These are phyloP conservation scores for Xylaria sp. DNA, from an alignment of 2,329 filamentous ascomycete genomes.

Conservation along the genomic window DNA sequence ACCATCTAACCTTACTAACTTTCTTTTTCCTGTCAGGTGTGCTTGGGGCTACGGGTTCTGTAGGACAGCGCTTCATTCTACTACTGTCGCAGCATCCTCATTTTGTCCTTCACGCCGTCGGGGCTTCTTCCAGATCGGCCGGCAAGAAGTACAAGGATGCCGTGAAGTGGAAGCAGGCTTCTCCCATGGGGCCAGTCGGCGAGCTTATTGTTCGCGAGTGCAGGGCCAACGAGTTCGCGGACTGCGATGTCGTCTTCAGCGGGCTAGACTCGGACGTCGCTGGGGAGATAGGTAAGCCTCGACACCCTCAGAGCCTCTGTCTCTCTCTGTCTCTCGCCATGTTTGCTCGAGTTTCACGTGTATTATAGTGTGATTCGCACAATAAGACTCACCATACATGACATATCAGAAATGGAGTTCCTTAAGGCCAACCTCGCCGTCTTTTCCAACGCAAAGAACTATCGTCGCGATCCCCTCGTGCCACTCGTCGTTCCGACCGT, in stretches of 20 bases:
- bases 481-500: slow-evolving; percentile 95
- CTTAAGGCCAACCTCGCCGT: slow-evolving; percentile 87
- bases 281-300: slow-evolving; percentile 80
- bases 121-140: slow-evolving; percentile 87
- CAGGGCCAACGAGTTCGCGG: slow-evolving; percentile 81
- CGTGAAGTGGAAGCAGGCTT: slow-evolving; percentile 92
- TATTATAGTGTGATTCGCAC: not conserved
- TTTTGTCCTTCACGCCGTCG: slow-evolving; percentile 87
- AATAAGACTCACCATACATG: not conserved
- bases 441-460: slow-evolving; percentile 98
- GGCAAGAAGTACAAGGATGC: slow-evolving; percentile 96
- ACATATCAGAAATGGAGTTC: slow-evolving; percentile 81
- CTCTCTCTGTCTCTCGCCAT: not conserved
- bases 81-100: slow-evolving; percentile 88
- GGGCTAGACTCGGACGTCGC: slow-evolving; percentile 94
- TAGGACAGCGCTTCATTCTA: slow-evolving; percentile 95
- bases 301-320: not conserved
- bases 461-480: slow-evolving; percentile 88
- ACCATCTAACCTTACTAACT: not conserved
- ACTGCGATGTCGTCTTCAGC: slow-evolving; percentile 94
- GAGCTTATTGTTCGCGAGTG: slow-evolving; percentile 89
- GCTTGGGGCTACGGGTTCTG: slow-evolving; percentile 91
- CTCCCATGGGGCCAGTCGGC: slow-evolving; percentile 82
- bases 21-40: slow-evolving; percentile 61
- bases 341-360: not conserved